These are phyloP conservation scores for Hypomyces rosellus DNA, from an alignment of 2,329 filamentous ascomycete species.

Conservation along the genomic window DNA sequence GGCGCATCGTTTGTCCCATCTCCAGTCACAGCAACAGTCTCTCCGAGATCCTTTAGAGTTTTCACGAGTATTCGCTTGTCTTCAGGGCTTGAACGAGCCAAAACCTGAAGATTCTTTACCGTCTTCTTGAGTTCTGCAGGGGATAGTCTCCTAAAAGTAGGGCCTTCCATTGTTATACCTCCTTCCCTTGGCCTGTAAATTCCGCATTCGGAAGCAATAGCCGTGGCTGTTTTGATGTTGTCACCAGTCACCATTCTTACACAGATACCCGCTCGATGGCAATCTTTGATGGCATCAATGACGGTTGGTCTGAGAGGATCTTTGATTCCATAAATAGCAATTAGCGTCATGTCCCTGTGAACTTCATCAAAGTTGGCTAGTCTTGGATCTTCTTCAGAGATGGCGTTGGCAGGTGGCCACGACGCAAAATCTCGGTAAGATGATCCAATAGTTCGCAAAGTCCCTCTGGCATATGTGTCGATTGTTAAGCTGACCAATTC, in stretches of 20 bases:
- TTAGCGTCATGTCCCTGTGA: conserved; percentile 59
- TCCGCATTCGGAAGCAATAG: conserved; percentile 58
- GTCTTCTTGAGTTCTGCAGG: conserved; percentile 45
- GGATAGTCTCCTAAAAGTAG: conserved; percentile 52
- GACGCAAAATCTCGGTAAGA: conserved; percentile 64
- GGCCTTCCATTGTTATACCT: conserved; percentile 61
- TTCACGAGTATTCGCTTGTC: conserved; percentile 53
- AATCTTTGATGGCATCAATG: conserved; percentile 51
- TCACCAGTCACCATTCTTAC: conserved; percentile 54
- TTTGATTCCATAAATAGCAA: conserved; percentile 61
- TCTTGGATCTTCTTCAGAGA: conserved; percentile 40
- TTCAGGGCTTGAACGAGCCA: conserved; percentile 54
- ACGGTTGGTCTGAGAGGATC: conserved; percentile 57
- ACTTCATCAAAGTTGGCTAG: conserved; percentile 55
- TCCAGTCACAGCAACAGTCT: conserved; percentile 58
- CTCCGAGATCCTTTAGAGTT: conserved; percentile 46
- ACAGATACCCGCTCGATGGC: conserved; percentile 55
- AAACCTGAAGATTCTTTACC: conserved; percentile 43
- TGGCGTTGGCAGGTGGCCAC: conserved; percentile 61
- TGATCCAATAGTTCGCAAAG: conserved; percentile 69
- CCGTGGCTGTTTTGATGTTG: conserved; percentile 52
- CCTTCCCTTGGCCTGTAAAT: conserved; percentile 48
- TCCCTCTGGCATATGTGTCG: conserved; percentile 52
- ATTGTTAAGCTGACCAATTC: conserved; percentile 47
- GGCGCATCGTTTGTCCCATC: conserved; percentile 63